A percentile compares a stretch with the other conserved stretches of the same genome.
Conservation (phyloP, 495 filamentous ascomycete species). For the Tuber melanosporum region DNA sequence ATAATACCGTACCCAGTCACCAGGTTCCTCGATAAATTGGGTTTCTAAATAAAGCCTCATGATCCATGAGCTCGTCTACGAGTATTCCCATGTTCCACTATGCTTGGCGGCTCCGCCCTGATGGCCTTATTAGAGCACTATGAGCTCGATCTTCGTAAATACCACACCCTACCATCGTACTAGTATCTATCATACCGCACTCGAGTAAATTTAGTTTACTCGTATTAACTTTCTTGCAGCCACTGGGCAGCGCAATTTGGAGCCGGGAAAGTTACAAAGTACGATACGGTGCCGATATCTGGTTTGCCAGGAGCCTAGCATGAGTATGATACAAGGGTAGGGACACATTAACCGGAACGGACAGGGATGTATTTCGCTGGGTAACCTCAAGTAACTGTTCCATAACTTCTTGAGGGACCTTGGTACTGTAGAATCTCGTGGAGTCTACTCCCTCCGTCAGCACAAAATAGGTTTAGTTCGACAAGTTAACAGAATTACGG, state of each 20-base stretch:
- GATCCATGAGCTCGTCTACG: not conserved
- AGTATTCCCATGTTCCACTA: not conserved
- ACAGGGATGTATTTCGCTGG: too few species aligned
- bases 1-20: not conserved
- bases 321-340: not conserved
- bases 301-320: not conserved
- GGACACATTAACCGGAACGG: too few species aligned
- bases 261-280: not conserved
- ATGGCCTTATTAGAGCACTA: not conserved
- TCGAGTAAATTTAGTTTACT: too few species aligned
- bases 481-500: too few species aligned
- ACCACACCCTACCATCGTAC: not conserved
- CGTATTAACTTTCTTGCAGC: not conserved
- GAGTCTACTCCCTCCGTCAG: too few species aligned
- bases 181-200: not conserved
- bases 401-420: too few species aligned
- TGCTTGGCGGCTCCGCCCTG: not conserved
- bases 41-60: not conserved
- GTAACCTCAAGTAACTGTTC: too few species aligned
- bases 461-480: too few species aligned
- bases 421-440: too few species aligned
- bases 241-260: not conserved
- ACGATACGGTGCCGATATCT: not conserved
- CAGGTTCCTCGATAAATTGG: not conserved
- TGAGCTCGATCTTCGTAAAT: not conserved